Percentiles rank a stretch among this genome's conserved stretches.
These are phyloP conservation scores for Trichaptum fuscoviolaceum DNA, from an alignment of 768 basidiomycete genomes.

Conservation along the genomic window DNA sequence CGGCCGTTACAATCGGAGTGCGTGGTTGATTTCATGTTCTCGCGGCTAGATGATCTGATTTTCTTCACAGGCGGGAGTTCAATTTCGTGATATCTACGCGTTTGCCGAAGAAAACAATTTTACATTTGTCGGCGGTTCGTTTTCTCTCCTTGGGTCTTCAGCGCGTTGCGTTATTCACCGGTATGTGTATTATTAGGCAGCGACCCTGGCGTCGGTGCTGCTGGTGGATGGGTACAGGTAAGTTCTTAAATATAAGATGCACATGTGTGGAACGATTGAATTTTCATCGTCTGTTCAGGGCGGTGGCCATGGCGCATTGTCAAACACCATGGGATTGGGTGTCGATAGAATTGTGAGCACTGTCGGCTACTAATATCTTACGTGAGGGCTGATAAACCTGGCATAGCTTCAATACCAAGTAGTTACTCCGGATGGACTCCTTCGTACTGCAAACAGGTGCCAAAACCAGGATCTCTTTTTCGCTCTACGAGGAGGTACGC, in stretches of 20 bases:
- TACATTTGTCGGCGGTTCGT: constrained; percentile 38
- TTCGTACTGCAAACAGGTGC: background rate
- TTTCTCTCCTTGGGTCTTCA: background rate
- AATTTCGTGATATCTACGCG: constrained; percentile 37
- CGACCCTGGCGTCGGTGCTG: background rate
- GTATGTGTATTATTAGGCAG: background rate
- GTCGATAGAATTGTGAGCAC: background rate
- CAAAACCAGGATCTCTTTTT: background rate
- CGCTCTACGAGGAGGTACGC: background rate
- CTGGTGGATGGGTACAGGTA: background rate
- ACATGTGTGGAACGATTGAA: too few relatives aligned
- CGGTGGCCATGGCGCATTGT: background rate
- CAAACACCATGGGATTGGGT: background rate
- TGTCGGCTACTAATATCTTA: background rate
- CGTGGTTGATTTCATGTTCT: constrained; percentile 8
- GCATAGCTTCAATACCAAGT: background rate
- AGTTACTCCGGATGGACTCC: background rate
- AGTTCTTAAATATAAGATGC: background rate
- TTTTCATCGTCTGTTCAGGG: background rate
- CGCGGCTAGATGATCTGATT: background rate
- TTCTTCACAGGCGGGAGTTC: constrained; percentile 11
- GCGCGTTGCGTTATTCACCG: background rate
- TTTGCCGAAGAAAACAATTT: constrained; percentile 41
- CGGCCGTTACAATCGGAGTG: constrained; percentile 2
- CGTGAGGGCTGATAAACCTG: background rate